Evolutionary conservation across 2,329 filamentous ascomycete species (phyloP).

Genomic region (Emmonsia crescens): DNA sequence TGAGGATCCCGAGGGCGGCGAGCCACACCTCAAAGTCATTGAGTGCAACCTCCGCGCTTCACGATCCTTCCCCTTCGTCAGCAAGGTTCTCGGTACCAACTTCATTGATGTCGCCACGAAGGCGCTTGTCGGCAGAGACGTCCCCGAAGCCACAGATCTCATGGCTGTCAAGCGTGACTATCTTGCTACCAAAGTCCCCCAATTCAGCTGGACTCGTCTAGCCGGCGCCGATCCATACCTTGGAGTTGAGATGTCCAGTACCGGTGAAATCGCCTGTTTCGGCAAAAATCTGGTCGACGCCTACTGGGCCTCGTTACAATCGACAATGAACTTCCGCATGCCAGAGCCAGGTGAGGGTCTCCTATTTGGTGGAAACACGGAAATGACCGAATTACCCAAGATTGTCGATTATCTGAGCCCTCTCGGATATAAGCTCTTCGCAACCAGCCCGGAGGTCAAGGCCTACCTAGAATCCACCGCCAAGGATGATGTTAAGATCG

Average conservation of each 20-base stretch:
- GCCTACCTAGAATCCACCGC: conserved; percentile 61
- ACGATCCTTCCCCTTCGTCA: conserved; percentile 95
- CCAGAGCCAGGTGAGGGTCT: conserved; percentile 91
- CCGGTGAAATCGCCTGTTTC: conserved; percentile 98
- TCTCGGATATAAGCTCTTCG: conserved; percentile 89
- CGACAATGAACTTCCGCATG: conserved; percentile 98
- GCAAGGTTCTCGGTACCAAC: conserved; percentile 91
- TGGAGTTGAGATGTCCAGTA: conserved; percentile 94
- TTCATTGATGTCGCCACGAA: conserved; percentile 94
- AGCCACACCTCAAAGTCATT: conserved; percentile 81
- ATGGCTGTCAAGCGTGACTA: conserved; percentile 88
- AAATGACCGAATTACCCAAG: conserved; percentile 57
- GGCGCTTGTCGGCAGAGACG: conserved; percentile 73
- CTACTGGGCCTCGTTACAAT: conserved; percentile 94
- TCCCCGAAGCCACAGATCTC: conserved; percentile 74
- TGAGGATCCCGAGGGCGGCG: conserved; percentile 60
- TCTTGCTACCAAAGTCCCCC: conserved; percentile 91
- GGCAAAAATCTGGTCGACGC: conserved; percentile 91
- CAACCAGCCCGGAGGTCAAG: conserved; percentile 73
- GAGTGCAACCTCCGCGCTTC: conserved; percentile 97
- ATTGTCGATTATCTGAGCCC: conserved; percentile 81
- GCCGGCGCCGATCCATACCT: conserved; percentile 95
- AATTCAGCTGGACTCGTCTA: conserved; percentile 98
- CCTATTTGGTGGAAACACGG: conserved; percentile 71
- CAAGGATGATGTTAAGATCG: conserved; percentile 59